Base-by-base conservation (phyloP, 164 flowering plant species). In the Magnolia officinalis region DNA sequence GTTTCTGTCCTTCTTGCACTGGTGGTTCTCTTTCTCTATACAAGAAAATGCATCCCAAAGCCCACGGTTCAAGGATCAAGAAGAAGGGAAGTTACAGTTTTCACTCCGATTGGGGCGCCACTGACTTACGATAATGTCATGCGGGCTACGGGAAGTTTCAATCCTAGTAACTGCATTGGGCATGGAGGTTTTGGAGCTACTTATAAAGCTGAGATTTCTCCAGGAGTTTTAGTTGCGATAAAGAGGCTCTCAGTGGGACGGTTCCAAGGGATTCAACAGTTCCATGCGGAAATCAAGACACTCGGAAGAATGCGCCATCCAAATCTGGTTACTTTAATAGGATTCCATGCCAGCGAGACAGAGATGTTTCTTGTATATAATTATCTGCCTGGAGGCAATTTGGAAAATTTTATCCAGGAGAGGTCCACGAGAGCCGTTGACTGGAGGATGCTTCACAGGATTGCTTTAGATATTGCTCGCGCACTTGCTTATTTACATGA, bases 111-210 rank as follows among this genome's bases (percentile, higher is more conserved):
- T 75, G 95, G 92, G 19, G 89, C 90, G n/a, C 86, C 89, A 7
- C 70, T 94, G 76, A 88, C 91, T 37, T 90, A 80, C 73, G 97
- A 92, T 71, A 86, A 76, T 70, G 96, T 94, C 73, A 96, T 94
- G 67, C 85, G 85, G 65, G 97, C 92, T 67, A 94, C 98, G 6
- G 92, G 88, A 10, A 78, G 78, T 76, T 94, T 92, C 81, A 94
- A 86, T 78, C 88, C 96, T 0, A 86, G 89, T 81, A 94, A 94
- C 83, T 92, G 95, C 83, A 94, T 94, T 49, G 98, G 98, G 6
- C 89, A 74, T 84, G 98, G 98, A 67, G 97, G 98, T 10, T 94
- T 94, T 82, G 98, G 98, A 74, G 95, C 97, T 21, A 94, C 98
- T 4, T 92, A 90, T 86, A 94, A 90, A 74, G 98, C 98, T 51